Evolutionary conservation across 148 eudicot genomes (phyloP).

Genomic region (Camellia sinensis): DNA sequence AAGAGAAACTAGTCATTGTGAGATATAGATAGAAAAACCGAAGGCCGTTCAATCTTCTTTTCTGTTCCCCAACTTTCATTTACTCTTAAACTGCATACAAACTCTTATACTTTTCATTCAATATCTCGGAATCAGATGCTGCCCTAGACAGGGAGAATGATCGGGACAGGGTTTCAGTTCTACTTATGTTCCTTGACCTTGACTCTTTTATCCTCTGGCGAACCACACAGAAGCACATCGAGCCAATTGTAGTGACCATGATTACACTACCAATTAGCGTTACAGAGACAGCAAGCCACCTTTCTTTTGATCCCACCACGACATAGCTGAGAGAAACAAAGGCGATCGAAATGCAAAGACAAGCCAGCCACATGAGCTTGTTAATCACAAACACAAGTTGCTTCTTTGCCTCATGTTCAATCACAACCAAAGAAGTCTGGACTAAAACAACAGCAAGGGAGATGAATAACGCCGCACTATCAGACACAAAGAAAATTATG

Average conservation of each 20-base stretch:
- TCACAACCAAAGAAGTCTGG: slow-evolving; percentile 93
- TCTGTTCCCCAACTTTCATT: background rate
- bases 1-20: background rate
- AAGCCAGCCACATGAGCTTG: slow-evolving; percentile 98
- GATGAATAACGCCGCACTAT: slow-evolving; percentile 79
- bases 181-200: slow-evolving; percentile 61
- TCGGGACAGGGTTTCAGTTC: slow-evolving; percentile 50
- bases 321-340: slow-evolving; percentile 80
- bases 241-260: slow-evolving; percentile 83
- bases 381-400: slow-evolving; percentile 94
- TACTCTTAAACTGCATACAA: slow-evolving; percentile 75
- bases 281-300: slow-evolving; percentile 81
- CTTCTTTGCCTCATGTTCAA: slow-evolving; percentile 83
- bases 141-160: slow-evolving; percentile 64
- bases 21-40: background rate
- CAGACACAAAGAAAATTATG: slow-evolving; percentile 72
- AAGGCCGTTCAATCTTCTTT: background rate
- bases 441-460: slow-evolving; percentile 95
- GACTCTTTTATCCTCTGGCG: slow-evolving; percentile 61
- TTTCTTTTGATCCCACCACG: slow-evolving; percentile 67
- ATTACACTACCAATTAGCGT: slow-evolving; percentile 80
- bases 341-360: slow-evolving; percentile 76
- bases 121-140: slow-evolving; percentile 63
- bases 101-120: slow-evolving; percentile 60
- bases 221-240: slow-evolving; percentile 88